Percentiles rank a stretch among this genome's conserved stretches.
Evolutionary conservation across 495 filamentous ascomycete species (phyloP).

Genomic region (Lasiosphaeria hispida): DNA sequence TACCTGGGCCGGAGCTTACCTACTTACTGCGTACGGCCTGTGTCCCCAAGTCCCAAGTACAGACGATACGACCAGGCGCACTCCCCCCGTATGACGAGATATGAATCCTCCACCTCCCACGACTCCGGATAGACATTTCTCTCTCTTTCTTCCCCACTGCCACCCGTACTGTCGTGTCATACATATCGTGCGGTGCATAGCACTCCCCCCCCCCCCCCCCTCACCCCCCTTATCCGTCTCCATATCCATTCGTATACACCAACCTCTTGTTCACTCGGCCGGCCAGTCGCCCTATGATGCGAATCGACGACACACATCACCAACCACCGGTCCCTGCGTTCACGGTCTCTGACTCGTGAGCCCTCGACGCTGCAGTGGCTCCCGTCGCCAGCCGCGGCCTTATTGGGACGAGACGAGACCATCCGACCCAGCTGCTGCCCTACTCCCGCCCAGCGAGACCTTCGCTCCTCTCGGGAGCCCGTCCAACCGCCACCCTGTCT

Average conservation of each 20-base stretch:
- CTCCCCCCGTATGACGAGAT: slow-evolving; percentile 25
- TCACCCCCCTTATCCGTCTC: slow-evolving; percentile 1
- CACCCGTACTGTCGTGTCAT: slow-evolving; percentile 10
- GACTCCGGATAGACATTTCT: slow-evolving; percentile 25
- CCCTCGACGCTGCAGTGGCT: slow-evolving; percentile 8
- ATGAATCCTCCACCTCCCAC: slow-evolving; percentile 35
- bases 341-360: slow-evolving; percentile 12
- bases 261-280: not conserved
- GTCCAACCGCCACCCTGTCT: slow-evolving; percentile 5
- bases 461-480: slow-evolving; percentile 6
- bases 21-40: not conserved
- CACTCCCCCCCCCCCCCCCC: too few relatives aligned
- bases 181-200: not conserved
- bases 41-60: not conserved
- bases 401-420: slow-evolving; percentile 9
- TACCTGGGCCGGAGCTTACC: slow-evolving; percentile 9
- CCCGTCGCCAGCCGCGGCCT: not conserved
- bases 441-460: not conserved
- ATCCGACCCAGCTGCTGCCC: not conserved
- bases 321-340: not conserved
- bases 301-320: slow-evolving; percentile 16
- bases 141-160: slow-evolving; percentile 18
- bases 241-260: not conserved
- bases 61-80: slow-evolving; percentile 14
- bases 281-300: slow-evolving; percentile 22